Percentiles rank a stretch among this genome's conserved stretches.
Evolutionary conservation across 2,329 filamentous ascomycete species (phyloP).

Genomic region (Madurella mycetomatis): DNA sequence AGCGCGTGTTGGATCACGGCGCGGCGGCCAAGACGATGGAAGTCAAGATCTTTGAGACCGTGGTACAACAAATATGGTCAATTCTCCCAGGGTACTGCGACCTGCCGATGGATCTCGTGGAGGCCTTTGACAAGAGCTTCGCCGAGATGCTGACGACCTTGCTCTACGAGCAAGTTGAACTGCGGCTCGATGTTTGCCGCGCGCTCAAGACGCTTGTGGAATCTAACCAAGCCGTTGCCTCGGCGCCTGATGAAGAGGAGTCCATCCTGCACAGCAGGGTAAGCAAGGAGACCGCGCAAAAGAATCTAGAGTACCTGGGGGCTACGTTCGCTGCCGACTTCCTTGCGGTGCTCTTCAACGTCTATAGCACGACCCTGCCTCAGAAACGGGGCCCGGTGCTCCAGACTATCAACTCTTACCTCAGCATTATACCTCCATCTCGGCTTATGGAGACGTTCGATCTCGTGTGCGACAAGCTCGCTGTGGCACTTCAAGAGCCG

Average conservation of each 20-base stretch:
- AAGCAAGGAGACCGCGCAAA: constrained; percentile 66
- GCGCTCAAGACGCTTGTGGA: constrained; percentile 83
- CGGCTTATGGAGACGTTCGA: constrained; percentile 87
- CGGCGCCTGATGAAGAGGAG: constrained; percentile 66
- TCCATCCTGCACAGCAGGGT: constrained; percentile 74
- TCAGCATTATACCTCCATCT: constrained; percentile 75
- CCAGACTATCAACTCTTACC: constrained; percentile 88
- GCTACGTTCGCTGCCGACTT: constrained; percentile 73
- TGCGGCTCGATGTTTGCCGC: constrained; percentile 82
- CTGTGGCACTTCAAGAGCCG: constrained; percentile 58
- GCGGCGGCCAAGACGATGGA: constrained; percentile 86
- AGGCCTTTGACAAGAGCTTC: constrained; percentile 80
- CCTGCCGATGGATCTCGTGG: constrained; percentile 71
- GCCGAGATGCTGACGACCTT: constrained; percentile 89
- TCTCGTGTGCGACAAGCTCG: constrained; percentile 79
- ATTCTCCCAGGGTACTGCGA: constrained; percentile 93
- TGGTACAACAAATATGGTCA: constrained; percentile 94
- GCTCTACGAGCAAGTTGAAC: constrained; percentile 83
- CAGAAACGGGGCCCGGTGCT: constrained; percentile 88
- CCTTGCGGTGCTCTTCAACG: constrained; percentile 96
- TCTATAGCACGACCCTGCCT: constrained; percentile 93
- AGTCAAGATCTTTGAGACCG: constrained; percentile 94
- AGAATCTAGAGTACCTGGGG: constrained; percentile 78
- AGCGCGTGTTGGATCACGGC: constrained; percentile 79
- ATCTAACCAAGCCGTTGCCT: constrained; percentile 77